Evolutionary conservation across 768 basidiomycete species (phyloP).

Genomic region (Leccinum boreale): DNA sequence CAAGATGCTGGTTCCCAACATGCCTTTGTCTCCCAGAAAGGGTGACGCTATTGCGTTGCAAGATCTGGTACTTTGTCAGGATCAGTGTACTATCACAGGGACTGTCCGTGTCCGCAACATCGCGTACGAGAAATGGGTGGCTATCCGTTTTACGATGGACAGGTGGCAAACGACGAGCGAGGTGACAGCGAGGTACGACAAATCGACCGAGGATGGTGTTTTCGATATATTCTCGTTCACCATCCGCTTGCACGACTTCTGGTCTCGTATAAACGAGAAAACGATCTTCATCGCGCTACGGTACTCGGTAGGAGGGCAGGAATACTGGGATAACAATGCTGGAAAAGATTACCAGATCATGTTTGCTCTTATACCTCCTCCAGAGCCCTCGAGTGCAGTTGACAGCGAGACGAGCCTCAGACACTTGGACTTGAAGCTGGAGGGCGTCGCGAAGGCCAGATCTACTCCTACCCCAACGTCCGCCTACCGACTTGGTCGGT

Average conservation of each 20-base stretch:
- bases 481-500: constrained; percentile 14
- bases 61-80: constrained; percentile 48
- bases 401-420: constrained; percentile 46
- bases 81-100: constrained; percentile 61
- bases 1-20: constrained; percentile 64
- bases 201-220: constrained; percentile 33
- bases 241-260: constrained; percentile 74
- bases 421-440: constrained; percentile 63
- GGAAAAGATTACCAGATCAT: constrained; percentile 75
- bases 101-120: constrained; percentile 78
- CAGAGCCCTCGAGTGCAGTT: constrained; percentile 27
- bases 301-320: constrained; percentile 64
- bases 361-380: constrained; percentile 42
- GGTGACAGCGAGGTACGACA: constrained; percentile 71
- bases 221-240: constrained; percentile 77
- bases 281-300: constrained; percentile 76
- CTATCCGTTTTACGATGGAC: constrained; percentile 90
- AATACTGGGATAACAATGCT: constrained; percentile 92
- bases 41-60: constrained; percentile 53
- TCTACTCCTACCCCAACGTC: constrained; percentile 17
- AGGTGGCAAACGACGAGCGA: constrained; percentile 96
- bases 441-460: constrained; percentile 50
- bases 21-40: constrained; percentile 45
- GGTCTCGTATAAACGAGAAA: constrained; percentile 78
- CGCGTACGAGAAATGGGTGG: constrained; percentile 83